Evolutionary conservation across 148 eudicot species (phyloP).

Genomic region (Arbutus unedo): DNA sequence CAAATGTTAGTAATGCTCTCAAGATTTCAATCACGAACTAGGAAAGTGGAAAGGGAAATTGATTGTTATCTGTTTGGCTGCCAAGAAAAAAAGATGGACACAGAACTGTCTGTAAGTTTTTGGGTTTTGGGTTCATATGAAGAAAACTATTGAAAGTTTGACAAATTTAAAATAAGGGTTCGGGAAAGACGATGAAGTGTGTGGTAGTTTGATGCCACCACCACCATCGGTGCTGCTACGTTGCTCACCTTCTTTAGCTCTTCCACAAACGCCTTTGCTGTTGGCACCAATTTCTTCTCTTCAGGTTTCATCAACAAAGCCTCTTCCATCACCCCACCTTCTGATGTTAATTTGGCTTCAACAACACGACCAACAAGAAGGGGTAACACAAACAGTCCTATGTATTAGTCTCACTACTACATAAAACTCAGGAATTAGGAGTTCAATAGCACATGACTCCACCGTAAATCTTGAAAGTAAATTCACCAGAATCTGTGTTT

Average conservation of each 20-base stretch:
- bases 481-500: background rate
- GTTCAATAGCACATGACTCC: background rate
- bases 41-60: too few species aligned
- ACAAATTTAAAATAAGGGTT: too few species aligned
- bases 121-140: too few species aligned
- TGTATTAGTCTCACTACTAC: background rate
- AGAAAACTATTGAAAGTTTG: too few species aligned
- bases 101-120: too few species aligned
- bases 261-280: conserved; percentile 6
- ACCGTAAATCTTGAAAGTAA: background rate
- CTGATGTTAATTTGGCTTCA: background rate
- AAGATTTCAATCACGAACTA: too few species aligned
- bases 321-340: conserved; percentile 11
- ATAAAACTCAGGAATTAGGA: background rate
- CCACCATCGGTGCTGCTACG: conserved; percentile 40
- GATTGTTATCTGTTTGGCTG: too few species aligned
- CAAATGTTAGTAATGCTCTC: background rate
- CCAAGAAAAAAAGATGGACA: too few species aligned
- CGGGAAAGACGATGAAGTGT: too few species aligned
- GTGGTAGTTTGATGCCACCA: too few species aligned
- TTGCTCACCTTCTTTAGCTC: conserved; percentile 31
- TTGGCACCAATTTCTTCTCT: background rate
- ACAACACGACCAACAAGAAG: background rate
- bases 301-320: background rate
- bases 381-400: background rate